A percentile compares a stretch with the other conserved stretches of the same genome.
phyloP scores from a whole-genome alignment of 306 rosid genomes.

The Dryas alaskensis region DNA sequence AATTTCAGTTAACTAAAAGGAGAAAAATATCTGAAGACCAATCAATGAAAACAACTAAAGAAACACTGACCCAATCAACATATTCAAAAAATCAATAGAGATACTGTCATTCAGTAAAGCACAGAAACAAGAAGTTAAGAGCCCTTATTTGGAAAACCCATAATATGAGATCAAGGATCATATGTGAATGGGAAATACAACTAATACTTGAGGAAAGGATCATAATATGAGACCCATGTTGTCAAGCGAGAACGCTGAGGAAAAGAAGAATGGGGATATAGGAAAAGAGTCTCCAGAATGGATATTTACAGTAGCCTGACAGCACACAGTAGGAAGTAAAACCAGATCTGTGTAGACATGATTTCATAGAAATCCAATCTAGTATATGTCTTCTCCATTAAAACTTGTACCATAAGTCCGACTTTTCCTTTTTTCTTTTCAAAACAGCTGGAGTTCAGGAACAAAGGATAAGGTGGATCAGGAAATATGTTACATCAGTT shows the following conservation, averaged over 20 bases:
- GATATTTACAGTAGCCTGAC: background rate
- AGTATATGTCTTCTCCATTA: background rate
- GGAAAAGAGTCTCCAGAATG: background rate
- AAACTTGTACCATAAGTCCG: too few species aligned
- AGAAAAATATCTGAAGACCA: background rate
- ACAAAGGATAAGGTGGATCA: too few species aligned
- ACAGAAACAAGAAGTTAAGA: background rate
- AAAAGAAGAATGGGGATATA: background rate
- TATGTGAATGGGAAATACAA: background rate
- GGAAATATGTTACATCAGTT: too few species aligned
- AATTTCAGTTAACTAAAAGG: constrained; percentile 9
- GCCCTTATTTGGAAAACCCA: background rate
- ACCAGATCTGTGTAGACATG: background rate
- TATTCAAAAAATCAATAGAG: background rate
- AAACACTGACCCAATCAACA: constrained; percentile 3
- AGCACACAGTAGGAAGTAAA: background rate
- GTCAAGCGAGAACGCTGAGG: background rate
- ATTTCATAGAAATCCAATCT: background rate
- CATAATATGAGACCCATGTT: too few species aligned
- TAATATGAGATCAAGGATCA: background rate
- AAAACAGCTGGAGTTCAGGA: too few species aligned
- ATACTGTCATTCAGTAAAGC: background rate
- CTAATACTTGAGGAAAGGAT: background rate
- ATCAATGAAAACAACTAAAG: constrained; percentile 13
- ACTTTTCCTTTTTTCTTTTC: too few species aligned